Percentiles rank a stretch among this genome's conserved stretches.
These are phyloP conservation scores for Furculomyces boomerangus DNA, from an alignment of 371 early-diverging fungal genomes.

Conservation along the genomic window DNA sequence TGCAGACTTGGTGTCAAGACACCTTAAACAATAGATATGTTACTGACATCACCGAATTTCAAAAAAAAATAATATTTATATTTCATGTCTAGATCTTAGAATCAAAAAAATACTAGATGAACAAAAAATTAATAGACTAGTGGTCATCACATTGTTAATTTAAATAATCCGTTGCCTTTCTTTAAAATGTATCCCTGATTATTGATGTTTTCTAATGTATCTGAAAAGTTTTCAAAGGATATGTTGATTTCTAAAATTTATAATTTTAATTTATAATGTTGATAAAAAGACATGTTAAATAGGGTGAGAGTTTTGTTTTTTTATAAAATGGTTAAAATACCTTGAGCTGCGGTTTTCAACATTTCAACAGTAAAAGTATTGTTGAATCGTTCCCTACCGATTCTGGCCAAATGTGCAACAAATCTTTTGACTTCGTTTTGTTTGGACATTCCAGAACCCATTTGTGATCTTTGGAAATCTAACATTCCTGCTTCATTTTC, in stretches of 20 bases:
- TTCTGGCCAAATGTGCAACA: constrained; percentile 24
- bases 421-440: constrained; percentile 31
- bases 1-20: constrained; percentile 9
- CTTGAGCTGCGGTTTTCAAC: not conserved
- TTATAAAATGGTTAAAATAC: not conserved
- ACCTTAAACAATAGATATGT: not conserved
- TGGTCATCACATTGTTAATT: constrained; percentile 18
- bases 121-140: not conserved
- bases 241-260: constrained; percentile 25
- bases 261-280: not conserved
- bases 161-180: constrained; percentile 30
- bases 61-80: not conserved
- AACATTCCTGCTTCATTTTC: constrained; percentile 30
- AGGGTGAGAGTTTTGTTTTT: not conserved
- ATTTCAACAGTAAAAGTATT: constrained; percentile 35
- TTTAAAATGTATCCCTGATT: constrained; percentile 39
- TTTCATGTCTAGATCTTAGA: too few species aligned
- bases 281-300: not conserved
- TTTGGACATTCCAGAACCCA: constrained; percentile 32
- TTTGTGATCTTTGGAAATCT: constrained; percentile 32
- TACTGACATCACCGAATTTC: not conserved
- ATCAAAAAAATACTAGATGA: too few species aligned
- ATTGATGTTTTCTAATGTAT: constrained; percentile 42
- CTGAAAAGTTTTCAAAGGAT: constrained; percentile 29
- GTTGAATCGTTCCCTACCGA: constrained; percentile 30